Percentiles rank a stretch among this genome's conserved stretches.
Evolutionary conservation across 768 basidiomycete species (phyloP).

Genomic region (Suillus clintonianus): DNA sequence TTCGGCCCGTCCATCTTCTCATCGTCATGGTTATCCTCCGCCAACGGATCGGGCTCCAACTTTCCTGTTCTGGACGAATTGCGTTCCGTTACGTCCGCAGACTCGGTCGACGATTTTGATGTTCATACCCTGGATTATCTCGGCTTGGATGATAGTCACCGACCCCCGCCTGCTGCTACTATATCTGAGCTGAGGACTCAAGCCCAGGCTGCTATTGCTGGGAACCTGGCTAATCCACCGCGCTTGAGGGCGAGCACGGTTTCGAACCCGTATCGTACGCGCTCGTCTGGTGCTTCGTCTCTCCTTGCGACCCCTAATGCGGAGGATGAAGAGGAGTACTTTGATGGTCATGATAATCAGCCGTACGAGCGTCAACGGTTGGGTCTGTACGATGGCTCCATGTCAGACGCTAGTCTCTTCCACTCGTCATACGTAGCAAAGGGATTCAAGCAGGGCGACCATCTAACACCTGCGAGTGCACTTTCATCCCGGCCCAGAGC

Average conservation of each 20-base stretch:
- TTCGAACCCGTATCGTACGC: slow-evolving; percentile 84
- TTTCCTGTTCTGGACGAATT: slow-evolving; percentile 77
- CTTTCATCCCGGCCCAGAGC: slow-evolving; percentile 67
- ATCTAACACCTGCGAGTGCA: slow-evolving; percentile 50
- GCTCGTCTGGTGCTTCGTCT: slow-evolving; percentile 59
- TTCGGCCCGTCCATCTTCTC: slow-evolving; percentile 90
- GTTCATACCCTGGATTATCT: slow-evolving; percentile 97
- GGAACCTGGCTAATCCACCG: slow-evolving; percentile 76
- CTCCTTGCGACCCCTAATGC: slow-evolving; percentile 62
- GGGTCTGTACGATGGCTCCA: slow-evolving; percentile 59
- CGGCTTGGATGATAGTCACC: slow-evolving; percentile 81
- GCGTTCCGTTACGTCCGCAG: slow-evolving; percentile 77
- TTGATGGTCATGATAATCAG: slow-evolving; percentile 56
- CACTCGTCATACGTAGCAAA: slow-evolving; percentile 66
- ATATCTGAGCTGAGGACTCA: slow-evolving; percentile 88
- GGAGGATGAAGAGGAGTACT: slow-evolving; percentile 77
- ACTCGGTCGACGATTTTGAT: slow-evolving; percentile 85
- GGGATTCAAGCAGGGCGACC: slow-evolving; percentile 75
- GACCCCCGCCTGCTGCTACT: slow-evolving; percentile 82
- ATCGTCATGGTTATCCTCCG: slow-evolving; percentile 80
- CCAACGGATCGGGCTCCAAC: slow-evolving; percentile 55
- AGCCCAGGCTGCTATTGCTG: slow-evolving; percentile 87
- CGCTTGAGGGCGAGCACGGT: slow-evolving; percentile 89
- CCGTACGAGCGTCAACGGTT: slow-evolving; percentile 57
- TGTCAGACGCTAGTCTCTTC: slow-evolving; percentile 51